These are phyloP conservation scores for Ustilago crameri DNA, from an alignment of 1,284 basidiomycete species.

Conservation along the genomic window DNA sequence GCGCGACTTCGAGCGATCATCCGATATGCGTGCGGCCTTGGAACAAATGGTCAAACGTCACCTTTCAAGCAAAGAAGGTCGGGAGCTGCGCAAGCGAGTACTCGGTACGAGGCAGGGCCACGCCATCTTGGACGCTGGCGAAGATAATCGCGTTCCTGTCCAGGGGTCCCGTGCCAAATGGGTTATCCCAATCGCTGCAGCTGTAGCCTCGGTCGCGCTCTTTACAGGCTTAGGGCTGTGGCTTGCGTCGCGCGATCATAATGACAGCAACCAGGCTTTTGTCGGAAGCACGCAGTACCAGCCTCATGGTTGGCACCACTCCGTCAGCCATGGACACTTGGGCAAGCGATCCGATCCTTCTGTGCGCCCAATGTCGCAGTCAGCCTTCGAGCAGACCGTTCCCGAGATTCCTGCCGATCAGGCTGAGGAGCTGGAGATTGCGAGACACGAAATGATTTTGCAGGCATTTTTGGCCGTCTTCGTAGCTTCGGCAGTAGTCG, in stretches of 20 bases:
- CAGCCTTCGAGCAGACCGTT: background rate
- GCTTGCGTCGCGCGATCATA: too few species aligned
- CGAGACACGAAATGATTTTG: background rate
- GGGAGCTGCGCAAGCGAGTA: background rate
- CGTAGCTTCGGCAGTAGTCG: too few species aligned
- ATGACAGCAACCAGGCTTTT: too few species aligned
- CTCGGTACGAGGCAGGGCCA: background rate
- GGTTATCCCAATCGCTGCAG: too few species aligned
- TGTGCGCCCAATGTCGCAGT: background rate
- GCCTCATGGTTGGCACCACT: background rate
- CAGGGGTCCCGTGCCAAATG: too few species aligned
- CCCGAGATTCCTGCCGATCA: background rate
- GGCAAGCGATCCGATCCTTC: background rate
- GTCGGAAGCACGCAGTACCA: background rate
- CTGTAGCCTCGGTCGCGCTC: too few species aligned
- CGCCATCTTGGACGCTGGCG: background rate
- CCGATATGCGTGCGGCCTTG: too few species aligned
- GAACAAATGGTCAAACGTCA: background rate
- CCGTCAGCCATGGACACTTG: background rate
- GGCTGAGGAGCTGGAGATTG: background rate
- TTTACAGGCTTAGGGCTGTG: too few species aligned
- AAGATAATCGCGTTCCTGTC: too few species aligned
- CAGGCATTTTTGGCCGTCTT: too few species aligned
- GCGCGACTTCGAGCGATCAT: too few species aligned
- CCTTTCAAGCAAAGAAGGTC: background rate